Percentiles rank a stretch among this genome's conserved stretches.
Evolutionary conservation across 768 basidiomycete species (phyloP).

Genomic region (Auricularia sp.): DNA sequence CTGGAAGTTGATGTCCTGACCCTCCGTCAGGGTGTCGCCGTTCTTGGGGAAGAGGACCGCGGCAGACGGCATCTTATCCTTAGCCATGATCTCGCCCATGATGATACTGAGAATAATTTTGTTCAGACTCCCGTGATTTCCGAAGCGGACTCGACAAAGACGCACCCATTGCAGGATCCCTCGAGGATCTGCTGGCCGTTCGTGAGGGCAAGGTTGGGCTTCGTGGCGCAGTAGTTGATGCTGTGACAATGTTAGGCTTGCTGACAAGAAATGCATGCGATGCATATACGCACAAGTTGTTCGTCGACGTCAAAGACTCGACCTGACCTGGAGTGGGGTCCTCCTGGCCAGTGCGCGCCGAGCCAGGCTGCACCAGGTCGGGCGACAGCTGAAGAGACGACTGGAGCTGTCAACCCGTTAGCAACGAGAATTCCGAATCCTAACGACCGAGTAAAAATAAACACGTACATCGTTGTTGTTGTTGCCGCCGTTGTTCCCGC

Average conservation of each 20-base stretch:
- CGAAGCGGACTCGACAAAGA: constrained; percentile 6
- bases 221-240: constrained; percentile 43
- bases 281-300: constrained; percentile 35
- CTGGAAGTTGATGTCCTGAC: constrained; percentile 39
- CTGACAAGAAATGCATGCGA: too few relatives aligned
- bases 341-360: constrained; percentile 26
- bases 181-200: constrained; percentile 43
- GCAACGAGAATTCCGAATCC: background rate
- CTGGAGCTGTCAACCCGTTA: background rate
- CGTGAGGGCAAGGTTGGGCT: constrained; percentile 38
- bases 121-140: too few relatives aligned
- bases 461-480: constrained; percentile 3
- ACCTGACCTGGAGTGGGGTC: constrained; percentile 38
- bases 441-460: background rate
- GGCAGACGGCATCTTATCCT: constrained; percentile 35
- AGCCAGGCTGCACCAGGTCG: constrained; percentile 38
- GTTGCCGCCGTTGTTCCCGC: constrained; percentile 21
- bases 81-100: constrained; percentile 43
- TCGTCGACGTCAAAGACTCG: constrained; percentile 40
- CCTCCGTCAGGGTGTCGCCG: constrained; percentile 33
- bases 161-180: constrained; percentile 42
- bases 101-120: constrained; percentile 24
- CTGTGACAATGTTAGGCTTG: constrained; percentile 9
- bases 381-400: constrained; percentile 9
- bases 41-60: constrained; percentile 36